phyloP scores from a whole-genome alignment of 177 flowering plant species.

The Vitis hybrid region DNA sequence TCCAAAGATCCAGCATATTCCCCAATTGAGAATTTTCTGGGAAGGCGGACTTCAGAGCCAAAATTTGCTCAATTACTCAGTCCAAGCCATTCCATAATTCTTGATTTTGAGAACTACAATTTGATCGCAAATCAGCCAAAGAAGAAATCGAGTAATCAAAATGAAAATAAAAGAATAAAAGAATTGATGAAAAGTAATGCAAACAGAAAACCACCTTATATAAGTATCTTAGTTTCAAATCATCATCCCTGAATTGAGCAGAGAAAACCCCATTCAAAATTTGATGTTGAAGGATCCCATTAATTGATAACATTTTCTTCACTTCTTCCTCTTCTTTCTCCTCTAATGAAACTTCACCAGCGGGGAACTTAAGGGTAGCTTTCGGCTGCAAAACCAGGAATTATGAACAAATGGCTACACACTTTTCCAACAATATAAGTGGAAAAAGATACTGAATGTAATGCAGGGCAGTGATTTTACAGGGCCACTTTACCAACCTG shows the following conservation, averaged over 20 bases:
- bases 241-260: conserved; percentile 66
- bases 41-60: background rate
- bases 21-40: background rate
- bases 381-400: conserved; percentile 61
- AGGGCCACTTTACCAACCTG: too few relatives aligned
- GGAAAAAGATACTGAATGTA: background rate
- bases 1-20: background rate
- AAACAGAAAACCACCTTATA: conserved; percentile 60
- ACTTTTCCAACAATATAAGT: background rate
- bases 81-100: background rate
- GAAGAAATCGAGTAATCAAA: background rate
- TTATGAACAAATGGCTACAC: too few relatives aligned
- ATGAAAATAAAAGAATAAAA: background rate
- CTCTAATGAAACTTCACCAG: conserved; percentile 80
- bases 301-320: conserved; percentile 53
- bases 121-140: background rate
- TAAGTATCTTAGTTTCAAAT: conserved; percentile 66
- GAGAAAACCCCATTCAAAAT: conserved; percentile 68
- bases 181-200: background rate
- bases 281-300: conserved; percentile 64
- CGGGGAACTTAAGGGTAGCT: conserved; percentile 79
- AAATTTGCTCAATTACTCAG: background rate
- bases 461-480: background rate
- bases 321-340: conserved; percentile 77
- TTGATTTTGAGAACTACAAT: background rate